Conservation (phyloP, 2,329 filamentous ascomycete genomes). For the Diaporthe destruens region DNA sequence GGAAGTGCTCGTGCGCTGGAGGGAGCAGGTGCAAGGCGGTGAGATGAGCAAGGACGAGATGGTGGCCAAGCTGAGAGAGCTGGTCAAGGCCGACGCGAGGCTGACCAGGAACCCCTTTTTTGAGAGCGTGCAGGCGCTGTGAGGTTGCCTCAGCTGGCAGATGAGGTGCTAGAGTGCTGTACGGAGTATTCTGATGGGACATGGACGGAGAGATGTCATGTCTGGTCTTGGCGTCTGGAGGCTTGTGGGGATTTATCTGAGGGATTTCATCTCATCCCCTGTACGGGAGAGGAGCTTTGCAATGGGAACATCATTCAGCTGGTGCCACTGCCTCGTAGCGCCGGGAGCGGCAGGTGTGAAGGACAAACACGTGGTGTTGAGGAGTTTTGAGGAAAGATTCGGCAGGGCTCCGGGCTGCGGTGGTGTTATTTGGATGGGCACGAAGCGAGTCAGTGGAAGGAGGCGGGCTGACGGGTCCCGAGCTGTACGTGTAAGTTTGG, state of each 20-base stretch:
- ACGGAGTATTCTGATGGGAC: not conserved
- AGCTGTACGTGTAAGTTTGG: no score
- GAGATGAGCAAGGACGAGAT: conserved; percentile 80
- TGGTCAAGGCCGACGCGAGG: conserved; percentile 80
- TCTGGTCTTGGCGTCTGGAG: conserved; percentile 16
- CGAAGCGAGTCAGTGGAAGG: conserved; percentile 5
- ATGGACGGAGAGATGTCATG: conserved; percentile 12
- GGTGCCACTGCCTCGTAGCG: not conserved
- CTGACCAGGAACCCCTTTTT: conserved; percentile 78
- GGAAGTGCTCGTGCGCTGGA: conserved; percentile 86
- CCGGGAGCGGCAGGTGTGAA: not conserved
- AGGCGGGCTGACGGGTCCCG: conserved; percentile 7
- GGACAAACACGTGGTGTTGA: not conserved
- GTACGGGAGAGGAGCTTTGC: not conserved
- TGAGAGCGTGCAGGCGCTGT: conserved; percentile 70
- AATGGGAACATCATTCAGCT: not conserved
- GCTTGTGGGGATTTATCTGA: not conserved
- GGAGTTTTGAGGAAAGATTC: not conserved
- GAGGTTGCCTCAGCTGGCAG: conserved; percentile 42
- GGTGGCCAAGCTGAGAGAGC: conserved; percentile 80
- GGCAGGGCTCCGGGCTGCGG: not conserved
- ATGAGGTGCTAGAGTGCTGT: conserved; percentile 14
- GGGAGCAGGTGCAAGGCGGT: conserved; percentile 75
- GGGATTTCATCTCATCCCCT: not conserved
- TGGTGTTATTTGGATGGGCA: not conserved